Evolutionary conservation across 2,329 filamentous ascomycete species (phyloP), one percentile per base, ranked within the genome.

Genomic region (Penicillium sp.): DNA sequence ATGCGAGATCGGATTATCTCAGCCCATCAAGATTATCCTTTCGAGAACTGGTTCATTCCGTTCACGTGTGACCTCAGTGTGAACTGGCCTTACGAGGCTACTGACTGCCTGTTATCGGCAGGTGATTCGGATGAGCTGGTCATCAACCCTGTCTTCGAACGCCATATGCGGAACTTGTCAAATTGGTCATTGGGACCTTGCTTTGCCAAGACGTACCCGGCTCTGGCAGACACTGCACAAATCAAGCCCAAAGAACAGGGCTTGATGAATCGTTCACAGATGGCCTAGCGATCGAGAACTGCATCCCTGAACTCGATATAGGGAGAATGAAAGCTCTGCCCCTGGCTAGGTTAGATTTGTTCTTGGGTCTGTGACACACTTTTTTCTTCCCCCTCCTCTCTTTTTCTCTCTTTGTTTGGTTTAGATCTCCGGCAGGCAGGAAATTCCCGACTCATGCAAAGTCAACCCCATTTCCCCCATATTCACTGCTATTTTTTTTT

Each of bases 141-240:
- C 59, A 91, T 96, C 59, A 96, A 94, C 60, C 91, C 91, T 0
- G 89, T 91, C 0, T 96, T 96, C 70, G 90, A 95, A 74, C 80
- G 85, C 36, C 92, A 97, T 70, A 68, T 96, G 46, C 76, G 88
- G 3, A 81, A 89, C 42, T 68, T 92, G 38, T 83, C 86, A 55
- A 96, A 96, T 66, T 97, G 92, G 92, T 88, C 85, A 55, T 68
- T 96, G 1, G 91, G 91, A 0, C 81, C 83, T 5, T 78, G 79
- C 1, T 94, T 94, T 71, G 81, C 82, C 21, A 79, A 81, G 57
- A 78, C 82, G 0, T 91, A 88, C 64, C 90, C 91, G 0, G 70
- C 69, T 8, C 68, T 89, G 55, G 73, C 70, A 7, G 77, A 78
- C 52, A 74, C 74, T 1, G 64, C 69, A 24, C 70, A 54, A 43